Evolutionary conservation across 2,329 filamentous ascomycete genomes (phyloP), one percentile per base, ranked within the genome.

Genomic region (Penicillium sp.): DNA sequence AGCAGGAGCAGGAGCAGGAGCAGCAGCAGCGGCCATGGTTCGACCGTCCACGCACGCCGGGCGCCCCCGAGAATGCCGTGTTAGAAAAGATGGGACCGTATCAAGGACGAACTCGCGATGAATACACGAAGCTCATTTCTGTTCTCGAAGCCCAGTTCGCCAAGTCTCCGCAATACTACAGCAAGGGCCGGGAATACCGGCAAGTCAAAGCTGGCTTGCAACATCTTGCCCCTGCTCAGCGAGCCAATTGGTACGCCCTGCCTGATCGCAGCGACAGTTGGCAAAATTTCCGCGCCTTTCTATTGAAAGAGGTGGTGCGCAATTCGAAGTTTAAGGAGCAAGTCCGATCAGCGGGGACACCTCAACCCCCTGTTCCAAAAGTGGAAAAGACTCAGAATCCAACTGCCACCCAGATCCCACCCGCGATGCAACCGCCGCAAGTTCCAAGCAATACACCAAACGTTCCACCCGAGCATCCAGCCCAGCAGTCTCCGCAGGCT

Each of bases 111-210:
- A 45, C n/a, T 5, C 45, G 43, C 37, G 54, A 37, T 4, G 45
- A 56, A 15, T 56, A 47, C n/a, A n/a, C 37, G 7, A 41, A 22
- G 31, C 50, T 56, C 22, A n/a, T 56, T 41, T 15, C 54, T 34
- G 45, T 35, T 28, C 42, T 56, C n/a, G 54, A 56, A 41, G 5
- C 28, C 15, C 54, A 56, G 25, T 56, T 56, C 22, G 25, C 34
- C 42, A 38, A 41, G 34, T 20, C 35, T 17, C 45, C 28, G 2
- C 25, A 28, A 14, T 56, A 56, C 37, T 49, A 49, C 25, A 42
- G 11, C 17, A 39, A 56, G 6, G 43, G 39, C 2, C 17, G 35
- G 5, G 45, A 42, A 35, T 39, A 48, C 6, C 54, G 45, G 15
- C 45, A 38, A 15, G 45, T 49, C 34, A 56, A 48, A 22, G 25